Conservation (phyloP, 208 protist genomes). For the Leishmania braziliensis region DNA sequence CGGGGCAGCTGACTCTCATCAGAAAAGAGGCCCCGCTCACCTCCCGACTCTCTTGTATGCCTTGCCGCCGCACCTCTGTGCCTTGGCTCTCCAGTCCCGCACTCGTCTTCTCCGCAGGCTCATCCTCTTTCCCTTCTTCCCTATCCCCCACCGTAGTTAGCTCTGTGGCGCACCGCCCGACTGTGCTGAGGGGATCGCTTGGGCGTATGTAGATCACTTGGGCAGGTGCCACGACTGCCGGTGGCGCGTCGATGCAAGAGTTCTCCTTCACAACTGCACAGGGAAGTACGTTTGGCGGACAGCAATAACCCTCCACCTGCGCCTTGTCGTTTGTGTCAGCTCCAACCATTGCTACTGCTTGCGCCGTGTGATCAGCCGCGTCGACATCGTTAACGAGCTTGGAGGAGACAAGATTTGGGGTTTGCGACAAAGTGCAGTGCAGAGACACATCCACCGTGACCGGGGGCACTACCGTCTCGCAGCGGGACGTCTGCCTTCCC, state of each 20-base stretch:
- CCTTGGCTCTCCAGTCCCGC: not conserved
- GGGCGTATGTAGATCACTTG: not conserved
- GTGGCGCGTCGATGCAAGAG: not conserved
- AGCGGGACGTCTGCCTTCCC: not conserved
- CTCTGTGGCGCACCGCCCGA: not conserved
- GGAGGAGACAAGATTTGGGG: not conserved
- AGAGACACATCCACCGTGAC: not conserved
- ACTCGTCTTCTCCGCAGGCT: not conserved
- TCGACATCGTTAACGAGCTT: not conserved
- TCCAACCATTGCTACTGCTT: not conserved
- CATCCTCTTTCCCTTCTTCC: not conserved
- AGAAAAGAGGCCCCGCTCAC: conserved; percentile 3
- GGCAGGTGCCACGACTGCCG: not conserved
- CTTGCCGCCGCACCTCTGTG: not conserved
- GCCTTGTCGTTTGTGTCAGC: not conserved
- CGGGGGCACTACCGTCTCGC: conserved; percentile 2
- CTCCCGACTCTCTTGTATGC: not conserved
- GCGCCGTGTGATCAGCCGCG: not conserved
- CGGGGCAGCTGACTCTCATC: not conserved
- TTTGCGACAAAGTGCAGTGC: not conserved
- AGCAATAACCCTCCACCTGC: not conserved
- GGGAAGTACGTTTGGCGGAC: not conserved
- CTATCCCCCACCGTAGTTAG: not conserved
- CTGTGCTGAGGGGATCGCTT: not conserved
- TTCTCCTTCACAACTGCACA: not conserved